Base-by-base conservation (phyloP, 805 yeast species). In the Pichia heedii region DNA sequence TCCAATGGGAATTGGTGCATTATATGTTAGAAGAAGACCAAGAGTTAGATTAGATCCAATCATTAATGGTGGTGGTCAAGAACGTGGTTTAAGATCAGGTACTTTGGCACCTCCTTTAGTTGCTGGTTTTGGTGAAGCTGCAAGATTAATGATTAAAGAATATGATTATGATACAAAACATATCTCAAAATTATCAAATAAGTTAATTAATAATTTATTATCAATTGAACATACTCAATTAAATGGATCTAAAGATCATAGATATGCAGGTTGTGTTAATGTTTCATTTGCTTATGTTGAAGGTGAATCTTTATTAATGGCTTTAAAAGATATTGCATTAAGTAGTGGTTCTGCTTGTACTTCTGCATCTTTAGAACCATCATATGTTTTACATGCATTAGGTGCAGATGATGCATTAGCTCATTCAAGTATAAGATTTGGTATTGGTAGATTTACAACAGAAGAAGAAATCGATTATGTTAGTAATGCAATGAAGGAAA, bases 341-440 rank as follows among this genome's bases (percentile, higher is more conserved):
- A 81, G 94, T 49, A 86, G 96, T 1, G 98, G 98, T 24, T 88
- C 97, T 13, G 98, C 98, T 4, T 93, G 98, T 73, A 93, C 98
- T 4, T 90, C 97, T 22, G 97, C 98, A 0, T 93, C 97, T 4
- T 74, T 93, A 58, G 98, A 93, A 65, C 98, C 98, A 12, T 87
- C 96, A 7, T 93, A 93, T 57, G 98, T 93, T 34, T 73, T 93
- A 56, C 95, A 89, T 56, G 97, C 98, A 0, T 71, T 93, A 39
- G 98, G 98, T 43, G 96, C 95, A 15, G 97, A 90, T 64, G 98
- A 93, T 60, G 97, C 97, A 5, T 71, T 93, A 56, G 98, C 98
- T 4, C 98, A 93, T 66, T 88, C 97, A n/a, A 85, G 96, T 22
- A 93, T 93, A 57, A 78, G 98, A 63, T 93, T 93, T 55, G 98